Evolutionary conservation across 192 early-diverging fungal genomes (phyloP).

Genomic region (Phycomyces nitens): DNA sequence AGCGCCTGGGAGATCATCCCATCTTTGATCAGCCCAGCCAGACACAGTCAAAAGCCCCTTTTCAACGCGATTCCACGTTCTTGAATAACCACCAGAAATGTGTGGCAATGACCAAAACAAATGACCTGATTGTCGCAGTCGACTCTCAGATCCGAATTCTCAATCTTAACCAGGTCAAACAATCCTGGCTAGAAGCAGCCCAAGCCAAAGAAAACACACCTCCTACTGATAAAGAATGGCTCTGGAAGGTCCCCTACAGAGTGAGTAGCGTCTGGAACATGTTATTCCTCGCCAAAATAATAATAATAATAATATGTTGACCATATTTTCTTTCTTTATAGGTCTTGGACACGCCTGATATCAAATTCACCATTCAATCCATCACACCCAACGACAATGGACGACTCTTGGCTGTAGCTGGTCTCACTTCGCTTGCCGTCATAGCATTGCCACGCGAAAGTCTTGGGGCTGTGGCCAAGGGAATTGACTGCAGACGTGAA

Average conservation of each 20-base stretch:
- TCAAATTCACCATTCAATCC: constrained; percentile 59
- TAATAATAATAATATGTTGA: neutral
- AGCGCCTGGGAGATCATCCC: constrained; percentile 9
- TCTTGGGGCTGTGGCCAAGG: constrained; percentile 32
- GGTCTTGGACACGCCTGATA: constrained; percentile 40
- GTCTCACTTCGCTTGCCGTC: constrained; percentile 54
- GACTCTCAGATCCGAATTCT: constrained; percentile 55
- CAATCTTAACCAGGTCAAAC: constrained; percentile 59
- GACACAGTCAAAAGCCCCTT: neutral
- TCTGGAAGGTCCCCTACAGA: constrained; percentile 23
- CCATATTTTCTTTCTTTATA: constrained; percentile 21
- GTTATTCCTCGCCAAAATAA: neutral
- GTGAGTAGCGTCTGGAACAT: constrained; percentile 6
- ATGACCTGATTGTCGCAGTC: constrained; percentile 60
- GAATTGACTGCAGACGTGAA: constrained; percentile 3
- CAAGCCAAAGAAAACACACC: constrained; percentile 19
- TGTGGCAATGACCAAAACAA: constrained; percentile 43
- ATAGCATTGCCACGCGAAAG: constrained; percentile 53
- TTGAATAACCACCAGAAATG: constrained; percentile 4
- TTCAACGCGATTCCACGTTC: neutral
- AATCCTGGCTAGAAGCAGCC: constrained; percentile 46
- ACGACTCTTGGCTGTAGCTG: constrained; percentile 57
- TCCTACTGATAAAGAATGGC: constrained; percentile 34
- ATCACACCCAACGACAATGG: constrained; percentile 55
- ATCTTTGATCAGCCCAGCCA: constrained; percentile 9